Conservation (phyloP, 73 alveolate genomes). For the Diophrys sp. region DNA sequence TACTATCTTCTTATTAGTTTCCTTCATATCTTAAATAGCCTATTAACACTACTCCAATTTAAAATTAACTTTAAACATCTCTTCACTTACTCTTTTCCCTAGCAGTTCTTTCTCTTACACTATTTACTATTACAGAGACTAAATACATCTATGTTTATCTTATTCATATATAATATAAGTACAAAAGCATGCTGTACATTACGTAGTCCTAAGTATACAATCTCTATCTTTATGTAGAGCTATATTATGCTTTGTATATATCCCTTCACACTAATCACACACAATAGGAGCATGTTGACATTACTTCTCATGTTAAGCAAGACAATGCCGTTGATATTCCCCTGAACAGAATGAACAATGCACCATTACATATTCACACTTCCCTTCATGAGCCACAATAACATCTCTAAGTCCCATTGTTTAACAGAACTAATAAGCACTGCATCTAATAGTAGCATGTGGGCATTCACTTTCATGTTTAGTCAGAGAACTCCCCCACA, state of each 20-base stretch:
- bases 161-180: neutral
- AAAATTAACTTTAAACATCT: too few relatives aligned
- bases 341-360: neutral
- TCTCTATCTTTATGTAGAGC: neutral
- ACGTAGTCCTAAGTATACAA: neutral
- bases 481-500: too few relatives aligned
- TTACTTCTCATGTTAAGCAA: neutral
- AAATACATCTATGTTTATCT: too few relatives aligned
- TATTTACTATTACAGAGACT: too few relatives aligned
- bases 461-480: too few relatives aligned
- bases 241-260: too few relatives aligned
- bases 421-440: neutral
- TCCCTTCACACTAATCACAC: neutral
- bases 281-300: neutral
- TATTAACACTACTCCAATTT: too few relatives aligned
- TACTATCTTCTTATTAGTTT: too few relatives aligned
- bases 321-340: neutral
- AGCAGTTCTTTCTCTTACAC: too few relatives aligned
- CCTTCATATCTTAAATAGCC: too few relatives aligned
- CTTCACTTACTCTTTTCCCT: too few relatives aligned
- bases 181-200: neutral
- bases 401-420: neutral
- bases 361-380: neutral
- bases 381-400: neutral
- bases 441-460: too few relatives aligned